These are phyloP conservation scores for Phytophthora idaei DNA, from an alignment of 352 stramenopile species.

Conservation along the genomic window DNA sequence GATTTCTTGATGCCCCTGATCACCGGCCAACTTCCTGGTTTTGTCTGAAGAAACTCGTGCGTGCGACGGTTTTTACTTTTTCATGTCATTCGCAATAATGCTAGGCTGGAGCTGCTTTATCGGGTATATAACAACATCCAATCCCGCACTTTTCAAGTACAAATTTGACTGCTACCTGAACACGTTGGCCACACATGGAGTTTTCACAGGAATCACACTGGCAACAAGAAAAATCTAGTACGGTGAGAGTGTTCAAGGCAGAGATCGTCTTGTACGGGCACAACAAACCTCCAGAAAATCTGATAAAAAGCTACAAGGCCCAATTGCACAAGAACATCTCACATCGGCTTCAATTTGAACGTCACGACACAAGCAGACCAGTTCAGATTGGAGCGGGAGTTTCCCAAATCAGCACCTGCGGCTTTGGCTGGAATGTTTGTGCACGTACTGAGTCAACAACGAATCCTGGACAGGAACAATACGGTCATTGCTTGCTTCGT, in stretches of 20 bases:
- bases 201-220: constrained; percentile 17
- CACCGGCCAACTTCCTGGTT: constrained; percentile 11
- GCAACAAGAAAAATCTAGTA: constrained; percentile 19
- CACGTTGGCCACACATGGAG: constrained; percentile 9
- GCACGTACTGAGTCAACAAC: constrained; percentile 21
- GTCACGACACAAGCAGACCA: not conserved
- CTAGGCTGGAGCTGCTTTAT: constrained; percentile 4
- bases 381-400: not conserved
- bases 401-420: constrained; percentile 20
- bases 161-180: constrained; percentile 22
- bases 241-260: constrained; percentile 17
- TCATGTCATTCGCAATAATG: constrained; percentile 11
- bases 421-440: constrained; percentile 30
- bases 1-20: constrained; percentile 17
- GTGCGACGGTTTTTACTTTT: constrained; percentile 5
- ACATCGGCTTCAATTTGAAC: no score
- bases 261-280: constrained; percentile 3
- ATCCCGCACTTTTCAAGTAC: constrained; percentile 16
- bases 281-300: not conserved
- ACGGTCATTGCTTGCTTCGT: constrained; percentile 21
- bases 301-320: no score
- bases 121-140: constrained; percentile 7
- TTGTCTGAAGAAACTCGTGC: constrained; percentile 25
- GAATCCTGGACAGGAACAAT: constrained; percentile 10
- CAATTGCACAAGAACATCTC: no score